phyloP scores from a whole-genome alignment of 192 early-diverging fungal species.

The Coemansia sp. region DNA sequence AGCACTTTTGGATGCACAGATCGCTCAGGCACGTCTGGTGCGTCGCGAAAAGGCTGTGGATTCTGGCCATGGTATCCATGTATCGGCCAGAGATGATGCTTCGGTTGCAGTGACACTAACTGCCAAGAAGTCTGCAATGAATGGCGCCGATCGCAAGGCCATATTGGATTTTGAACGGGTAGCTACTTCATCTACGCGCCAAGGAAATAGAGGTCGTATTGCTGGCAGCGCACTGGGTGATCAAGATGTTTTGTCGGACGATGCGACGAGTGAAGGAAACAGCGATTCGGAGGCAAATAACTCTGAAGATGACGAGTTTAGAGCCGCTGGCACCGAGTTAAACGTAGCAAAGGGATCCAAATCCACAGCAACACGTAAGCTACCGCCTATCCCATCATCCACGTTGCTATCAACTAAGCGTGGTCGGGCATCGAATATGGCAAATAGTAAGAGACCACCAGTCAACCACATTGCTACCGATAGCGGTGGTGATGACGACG shows the following conservation, averaged over 20 bases:
- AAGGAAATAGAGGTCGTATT: not conserved
- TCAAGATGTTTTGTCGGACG: not conserved
- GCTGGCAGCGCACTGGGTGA: not conserved
- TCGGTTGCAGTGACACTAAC: constrained; percentile 19
- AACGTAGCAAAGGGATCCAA: constrained; percentile 7
- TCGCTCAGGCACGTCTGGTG: constrained; percentile 8
- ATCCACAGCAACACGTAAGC: not conserved
- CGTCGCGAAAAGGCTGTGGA: constrained; percentile 25
- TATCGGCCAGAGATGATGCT: constrained; percentile 1
- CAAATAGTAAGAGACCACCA: not conserved
- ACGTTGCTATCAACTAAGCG: no score
- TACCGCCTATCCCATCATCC: not conserved
- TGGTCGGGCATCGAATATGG: no score
- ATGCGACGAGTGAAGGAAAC: not conserved
- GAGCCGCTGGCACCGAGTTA: constrained; percentile 8
- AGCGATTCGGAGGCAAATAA: not conserved
- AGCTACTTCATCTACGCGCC: not conserved
- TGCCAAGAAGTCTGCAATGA: constrained; percentile 13
- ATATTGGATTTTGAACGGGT: constrained; percentile 25
- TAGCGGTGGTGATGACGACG: not conserved
- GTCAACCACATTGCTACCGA: not conserved
- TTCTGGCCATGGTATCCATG: constrained; percentile 12
- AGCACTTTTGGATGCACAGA: constrained; percentile 8
- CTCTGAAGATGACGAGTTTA: constrained; percentile 13
- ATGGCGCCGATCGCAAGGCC: constrained; percentile 18